phyloP scores from a whole-genome alignment of 1,284 basidiomycete genomes.

The Cryptococcus sp. region DNA sequence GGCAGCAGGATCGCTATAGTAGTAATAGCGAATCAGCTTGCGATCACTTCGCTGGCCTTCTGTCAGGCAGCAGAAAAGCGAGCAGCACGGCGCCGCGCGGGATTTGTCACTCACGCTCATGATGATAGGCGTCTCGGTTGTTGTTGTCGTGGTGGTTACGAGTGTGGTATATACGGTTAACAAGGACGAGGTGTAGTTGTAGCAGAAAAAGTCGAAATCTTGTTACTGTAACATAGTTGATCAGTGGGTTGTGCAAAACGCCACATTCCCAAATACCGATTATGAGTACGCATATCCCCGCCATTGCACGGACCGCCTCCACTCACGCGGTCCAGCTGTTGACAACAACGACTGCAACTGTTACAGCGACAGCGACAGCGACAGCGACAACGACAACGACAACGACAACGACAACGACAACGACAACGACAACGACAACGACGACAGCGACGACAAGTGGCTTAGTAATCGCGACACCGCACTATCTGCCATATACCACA shows the following conservation, averaged over 20 bases:
- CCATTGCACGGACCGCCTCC: slow-evolving; percentile 1
- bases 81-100: too few relatives aligned
- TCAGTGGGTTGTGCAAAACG: slow-evolving; percentile 7
- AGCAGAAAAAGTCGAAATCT: background rate
- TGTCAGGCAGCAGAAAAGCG: too few relatives aligned
- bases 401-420: slow-evolving; percentile 1
- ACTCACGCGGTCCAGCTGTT: slow-evolving; percentile 9
- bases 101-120: slow-evolving; percentile 9
- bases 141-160: too few relatives aligned
- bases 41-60: background rate
- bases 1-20: slow-evolving; percentile 3
- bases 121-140: too few relatives aligned
- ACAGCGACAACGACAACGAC: background rate
- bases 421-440: background rate
- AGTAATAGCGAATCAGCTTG: background rate
- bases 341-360: background rate
- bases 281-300: slow-evolving; percentile 2
- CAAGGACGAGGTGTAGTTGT: too few relatives aligned
- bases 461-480: too few relatives aligned
- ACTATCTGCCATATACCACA: too few relatives aligned
- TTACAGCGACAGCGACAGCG: background rate
- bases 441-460: background rate
- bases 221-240: background rate
- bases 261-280: background rate
- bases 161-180: too few relatives aligned